Evolutionary conservation across 1,284 basidiomycete species (phyloP).

Genomic region (Spongispora temasekensis): DNA sequence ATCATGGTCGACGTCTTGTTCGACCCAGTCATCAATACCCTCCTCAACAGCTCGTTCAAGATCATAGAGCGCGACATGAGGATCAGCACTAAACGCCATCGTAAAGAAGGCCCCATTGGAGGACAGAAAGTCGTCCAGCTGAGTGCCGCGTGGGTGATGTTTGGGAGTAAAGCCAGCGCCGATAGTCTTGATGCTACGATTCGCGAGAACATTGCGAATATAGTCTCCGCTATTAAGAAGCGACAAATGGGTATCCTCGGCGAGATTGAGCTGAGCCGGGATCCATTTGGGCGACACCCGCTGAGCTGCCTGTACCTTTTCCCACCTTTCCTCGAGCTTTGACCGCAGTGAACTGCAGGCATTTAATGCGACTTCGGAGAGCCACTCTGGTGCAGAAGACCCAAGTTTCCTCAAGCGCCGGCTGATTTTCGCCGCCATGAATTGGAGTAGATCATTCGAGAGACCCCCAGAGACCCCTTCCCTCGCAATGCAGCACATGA

Average conservation of each 20-base stretch:
- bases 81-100: conserved; percentile 11
- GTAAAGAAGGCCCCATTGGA: conserved; percentile 19
- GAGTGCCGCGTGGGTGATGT: conserved; percentile 15
- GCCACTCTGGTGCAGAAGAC: conserved; percentile 17
- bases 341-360: conserved; percentile 18
- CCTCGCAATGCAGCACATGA: conserved; percentile 35
- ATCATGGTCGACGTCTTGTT: conserved; percentile 9
- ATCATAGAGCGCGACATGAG: conserved; percentile 34
- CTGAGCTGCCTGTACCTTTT: conserved; percentile 13
- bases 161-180: conserved; percentile 15
- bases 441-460: conserved; percentile 36
- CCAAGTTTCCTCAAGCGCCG: conserved; percentile 42
- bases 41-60: conserved; percentile 37
- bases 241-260: conserved; percentile 32
- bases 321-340: conserved; percentile 20
- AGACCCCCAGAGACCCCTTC: conserved; percentile 21
- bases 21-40: conserved; percentile 36
- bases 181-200: neutral
- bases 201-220: conserved; percentile 20
- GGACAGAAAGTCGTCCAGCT: conserved; percentile 25
- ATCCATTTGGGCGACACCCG: conserved; percentile 26
- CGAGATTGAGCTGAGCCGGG: conserved; percentile 29
- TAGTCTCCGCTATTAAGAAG: conserved; percentile 31
- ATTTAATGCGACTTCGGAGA: conserved; percentile 11
- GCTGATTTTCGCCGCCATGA: conserved; percentile 35